These are phyloP conservation scores for Erigeron canadensis DNA, from an alignment of 129 eudicot species.

Conservation along the genomic window DNA sequence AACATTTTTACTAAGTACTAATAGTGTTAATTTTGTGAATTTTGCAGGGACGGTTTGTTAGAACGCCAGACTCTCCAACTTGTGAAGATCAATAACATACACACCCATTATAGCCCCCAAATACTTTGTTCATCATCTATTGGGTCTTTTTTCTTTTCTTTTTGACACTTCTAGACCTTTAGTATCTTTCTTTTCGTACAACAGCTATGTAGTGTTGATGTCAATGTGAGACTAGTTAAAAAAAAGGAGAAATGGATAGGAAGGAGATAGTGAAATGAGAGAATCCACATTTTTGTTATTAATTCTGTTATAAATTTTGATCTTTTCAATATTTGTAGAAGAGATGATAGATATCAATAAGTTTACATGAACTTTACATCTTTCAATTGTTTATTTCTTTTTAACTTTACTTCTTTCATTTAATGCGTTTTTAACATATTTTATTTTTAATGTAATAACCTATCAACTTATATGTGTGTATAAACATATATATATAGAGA, in stretches of 20 bases:
- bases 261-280: conserved; percentile 21
- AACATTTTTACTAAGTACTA: not conserved
- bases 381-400: not conserved
- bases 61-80: conserved; percentile 51
- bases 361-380: not conserved
- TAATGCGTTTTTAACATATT: too few relatives aligned
- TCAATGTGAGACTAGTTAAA: conserved; percentile 33
- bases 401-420: too few relatives aligned
- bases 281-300: conserved; percentile 25
- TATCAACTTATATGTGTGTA: too few relatives aligned
- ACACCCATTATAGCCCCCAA: not conserved
- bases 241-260: conserved; percentile 33
- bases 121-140: conserved; percentile 6
- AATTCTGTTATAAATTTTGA: conserved; percentile 12
- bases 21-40: conserved; percentile 4
- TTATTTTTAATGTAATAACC: too few relatives aligned
- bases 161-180: conserved; percentile 19
- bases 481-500: too few relatives aligned
- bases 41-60: conserved; percentile 75
- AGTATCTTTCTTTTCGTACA: conserved; percentile 6
- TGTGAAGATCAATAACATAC: conserved; percentile 30
- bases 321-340: not conserved
- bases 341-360: not conserved
- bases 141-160: conserved; percentile 4
- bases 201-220: conserved; percentile 19